A percentile compares a stretch with the other conserved stretches of the same genome.
phyloP scores from a whole-genome alignment of 495 filamentous ascomycete species.

The Talaromyces liani region DNA sequence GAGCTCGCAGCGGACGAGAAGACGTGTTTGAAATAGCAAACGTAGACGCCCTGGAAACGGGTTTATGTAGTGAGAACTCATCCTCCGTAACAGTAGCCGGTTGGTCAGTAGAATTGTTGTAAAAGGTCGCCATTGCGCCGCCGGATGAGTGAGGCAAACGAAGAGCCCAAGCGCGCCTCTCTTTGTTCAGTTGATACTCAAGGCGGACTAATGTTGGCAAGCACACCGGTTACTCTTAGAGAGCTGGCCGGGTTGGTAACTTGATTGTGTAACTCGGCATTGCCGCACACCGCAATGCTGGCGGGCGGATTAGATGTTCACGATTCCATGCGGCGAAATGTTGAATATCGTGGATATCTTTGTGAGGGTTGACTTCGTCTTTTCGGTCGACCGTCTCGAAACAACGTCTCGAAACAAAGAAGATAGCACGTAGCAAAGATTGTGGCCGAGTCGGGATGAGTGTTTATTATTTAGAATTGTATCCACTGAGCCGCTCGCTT shows the following conservation, averaged over 20 bases:
- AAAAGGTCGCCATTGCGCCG: not conserved
- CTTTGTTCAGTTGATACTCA: not conserved
- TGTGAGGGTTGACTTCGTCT: not conserved
- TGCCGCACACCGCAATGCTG: slow-evolving; percentile 7
- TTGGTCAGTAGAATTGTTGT: not conserved
- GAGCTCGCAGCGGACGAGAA: slow-evolving; percentile 8
- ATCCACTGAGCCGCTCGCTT: not conserved
- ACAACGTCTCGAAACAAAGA: not conserved
- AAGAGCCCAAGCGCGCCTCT: not conserved
- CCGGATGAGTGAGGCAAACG: not conserved
- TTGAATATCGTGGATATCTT: not conserved
- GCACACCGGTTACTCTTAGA: not conserved
- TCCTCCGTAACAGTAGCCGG: not conserved
- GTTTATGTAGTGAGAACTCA: not conserved
- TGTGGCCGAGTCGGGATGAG: not conserved
- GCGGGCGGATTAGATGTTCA: not conserved
- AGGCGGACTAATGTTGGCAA: not conserved
- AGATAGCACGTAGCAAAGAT: not conserved
- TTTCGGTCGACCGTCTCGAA: not conserved
- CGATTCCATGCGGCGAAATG: not conserved
- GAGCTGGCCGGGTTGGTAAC: not conserved
- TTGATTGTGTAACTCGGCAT: slow-evolving; percentile 5
- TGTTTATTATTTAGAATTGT: not conserved
- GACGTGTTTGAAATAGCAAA: not conserved
- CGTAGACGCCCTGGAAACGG: slow-evolving; percentile 2